Conservation (phyloP, 1,284 basidiomycete genomes). For the Polyporus tsugae region DNA sequence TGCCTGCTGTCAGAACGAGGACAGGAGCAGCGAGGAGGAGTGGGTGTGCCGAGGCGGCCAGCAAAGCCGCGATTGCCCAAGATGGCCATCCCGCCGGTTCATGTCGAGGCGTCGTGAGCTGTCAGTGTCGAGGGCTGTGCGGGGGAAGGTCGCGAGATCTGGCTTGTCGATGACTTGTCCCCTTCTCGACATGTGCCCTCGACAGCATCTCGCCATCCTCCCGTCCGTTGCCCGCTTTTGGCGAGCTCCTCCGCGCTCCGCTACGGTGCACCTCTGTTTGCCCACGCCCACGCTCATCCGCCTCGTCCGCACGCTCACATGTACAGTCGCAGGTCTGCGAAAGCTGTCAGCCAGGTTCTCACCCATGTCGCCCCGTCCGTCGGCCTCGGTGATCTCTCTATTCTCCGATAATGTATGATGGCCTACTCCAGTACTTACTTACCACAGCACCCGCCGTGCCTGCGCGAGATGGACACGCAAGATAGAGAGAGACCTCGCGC, state of each 20-base stretch:
- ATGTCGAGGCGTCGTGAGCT: not conserved
- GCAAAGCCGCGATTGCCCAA: not conserved
- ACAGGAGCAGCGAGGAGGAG: not conserved
- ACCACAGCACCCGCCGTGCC: conserved; percentile 8
- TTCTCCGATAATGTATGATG: conserved; percentile 27
- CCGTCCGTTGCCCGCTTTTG: not conserved
- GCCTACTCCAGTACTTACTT: not conserved
- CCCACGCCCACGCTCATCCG: not conserved
- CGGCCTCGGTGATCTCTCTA: conserved; percentile 32
- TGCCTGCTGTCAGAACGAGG: not conserved
- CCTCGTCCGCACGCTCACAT: not conserved
- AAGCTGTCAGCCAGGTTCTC: not conserved
- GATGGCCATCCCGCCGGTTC: not conserved
- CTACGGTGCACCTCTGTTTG: not conserved
- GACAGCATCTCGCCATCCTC: conserved; percentile 8
- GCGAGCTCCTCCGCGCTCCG: not conserved
- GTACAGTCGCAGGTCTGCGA: not conserved
- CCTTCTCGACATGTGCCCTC: conserved; percentile 6
- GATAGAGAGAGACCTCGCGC: not conserved
- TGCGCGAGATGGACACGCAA: conserved; percentile 7
- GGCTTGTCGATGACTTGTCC: conserved; percentile 5
- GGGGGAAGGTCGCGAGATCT: conserved; percentile 11
- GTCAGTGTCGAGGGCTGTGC: conserved; percentile 14
- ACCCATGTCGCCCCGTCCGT: conserved; percentile 3
- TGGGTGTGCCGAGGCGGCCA: not conserved